These are phyloP conservation scores for Porphyridium purpureum DNA, from an alignment of 23 red algal genomes.

Conservation along the genomic window DNA sequence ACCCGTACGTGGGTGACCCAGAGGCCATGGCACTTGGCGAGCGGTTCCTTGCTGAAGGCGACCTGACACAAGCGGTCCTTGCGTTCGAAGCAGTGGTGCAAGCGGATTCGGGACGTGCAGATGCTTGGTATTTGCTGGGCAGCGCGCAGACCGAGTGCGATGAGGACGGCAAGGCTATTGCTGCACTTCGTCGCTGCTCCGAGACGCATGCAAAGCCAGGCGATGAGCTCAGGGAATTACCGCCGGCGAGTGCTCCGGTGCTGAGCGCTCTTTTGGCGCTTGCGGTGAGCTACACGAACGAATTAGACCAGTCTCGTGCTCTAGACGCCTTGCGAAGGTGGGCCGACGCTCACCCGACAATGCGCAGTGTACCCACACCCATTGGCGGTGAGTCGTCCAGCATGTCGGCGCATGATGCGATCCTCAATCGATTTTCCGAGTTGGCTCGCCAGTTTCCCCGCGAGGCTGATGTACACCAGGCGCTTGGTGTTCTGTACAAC, in stretches of 20 bases:
- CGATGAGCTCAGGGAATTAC: conserved; percentile 6
- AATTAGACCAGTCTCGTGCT: conserved; percentile 44
- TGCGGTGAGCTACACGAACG: conserved; percentile 84
- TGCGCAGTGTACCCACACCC: too few species aligned
- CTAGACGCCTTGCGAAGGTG: conserved; percentile 40
- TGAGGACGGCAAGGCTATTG: conserved; percentile 65
- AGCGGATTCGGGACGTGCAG: conserved; percentile 4
- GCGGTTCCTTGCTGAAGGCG: conserved; percentile 7
- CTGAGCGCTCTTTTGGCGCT: conserved; percentile 56
- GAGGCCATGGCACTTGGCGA: conserved; percentile 11
- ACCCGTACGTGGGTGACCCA: conserved; percentile 7
- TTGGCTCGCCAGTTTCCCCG: too few species aligned
- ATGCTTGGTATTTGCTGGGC: conserved; percentile 76
- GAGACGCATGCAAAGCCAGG: conserved; percentile 3
- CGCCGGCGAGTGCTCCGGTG: conserved; percentile 20
- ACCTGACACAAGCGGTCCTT: neutral
- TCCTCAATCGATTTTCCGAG: neutral
- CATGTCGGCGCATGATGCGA: neutral
- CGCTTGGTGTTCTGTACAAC: conserved; percentile 68
- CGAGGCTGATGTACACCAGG: conserved; percentile 28
- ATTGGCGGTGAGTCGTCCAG: conserved; percentile 2
- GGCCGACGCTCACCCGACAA: conserved; percentile 17
- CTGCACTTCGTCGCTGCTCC: conserved; percentile 13
- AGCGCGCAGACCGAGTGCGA: conserved; percentile 64
- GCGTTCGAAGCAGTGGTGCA: conserved; percentile 12